Evolutionary conservation across 805 yeast genomes (phyloP), one percentile per base, ranked within the genome.

Genomic region (Starmerella etchellsii): DNA sequence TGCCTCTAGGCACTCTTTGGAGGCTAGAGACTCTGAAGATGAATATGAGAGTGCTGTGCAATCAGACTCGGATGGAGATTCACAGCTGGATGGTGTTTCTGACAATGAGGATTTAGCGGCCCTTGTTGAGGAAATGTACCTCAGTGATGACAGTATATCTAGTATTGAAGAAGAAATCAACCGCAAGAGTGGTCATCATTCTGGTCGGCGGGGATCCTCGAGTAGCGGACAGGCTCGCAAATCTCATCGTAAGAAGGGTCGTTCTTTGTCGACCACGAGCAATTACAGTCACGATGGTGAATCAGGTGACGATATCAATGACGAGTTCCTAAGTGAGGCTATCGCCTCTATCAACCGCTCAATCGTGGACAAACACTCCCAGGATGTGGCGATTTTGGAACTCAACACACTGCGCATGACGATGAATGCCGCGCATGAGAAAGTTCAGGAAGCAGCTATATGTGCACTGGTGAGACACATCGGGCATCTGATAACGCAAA

Each of bases 331-430:
- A 50, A 71, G 69, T 42, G 98, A 91, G 66, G 98, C 95, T n/a
- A 67, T 80, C 44, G 95, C 94, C 10, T 84, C 96, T 0, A 81
- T 91, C 25, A 83, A 78, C 52, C 72, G 98, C 56, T 94, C 98
- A 1, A 71, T 91, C 61, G 88, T 81, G 51, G 79, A 87, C 55
- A 81, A 84, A 59, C 98, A 91, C 61, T 94, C 82, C 54, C 68
- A 84, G 45, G 96, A 88, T 57, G 87, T 95, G 13, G 96, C 98
- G 0, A 64, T 84, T 48, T 65, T 91, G 44, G 98, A 91, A 63
- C 71, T 91, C 54, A 88, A 88, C 58, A 91, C 98, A 0, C 69
- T 91, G 55, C 73, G 97, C 63, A 88, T 91, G 98, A 83, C 95
- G 54, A 81, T 87, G 91, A 84, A 91, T 58, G 98, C 85, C 15